Base-by-base conservation (phyloP, 176 grass and related monocot genomes). In the Eremochloa ophiuroides region DNA sequence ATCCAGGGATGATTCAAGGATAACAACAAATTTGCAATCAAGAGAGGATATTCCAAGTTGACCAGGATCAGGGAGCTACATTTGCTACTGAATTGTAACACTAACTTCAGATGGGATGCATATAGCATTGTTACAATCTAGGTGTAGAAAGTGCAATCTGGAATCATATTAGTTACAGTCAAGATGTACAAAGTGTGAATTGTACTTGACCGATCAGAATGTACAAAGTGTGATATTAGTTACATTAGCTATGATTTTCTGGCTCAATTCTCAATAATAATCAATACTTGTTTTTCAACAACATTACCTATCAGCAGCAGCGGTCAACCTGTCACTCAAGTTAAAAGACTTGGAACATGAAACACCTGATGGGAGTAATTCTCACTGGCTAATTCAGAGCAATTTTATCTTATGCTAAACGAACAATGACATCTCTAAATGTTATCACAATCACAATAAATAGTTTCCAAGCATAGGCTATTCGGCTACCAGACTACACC, bases 381-480 rank as follows among this genome's bases (percentile, higher is more conserved):
- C 10, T 63, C 10, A 60, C 14, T 25, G 74, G 25, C 48, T 74
- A 80, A 74, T 79, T 40, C 3, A 31, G 9, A 51, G n/a, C 0
- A 62, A 65, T 41, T 55, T 65, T 31, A 79, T 79, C 48, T 69
- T 27, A 43, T 9, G 14, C 18, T 23, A 79, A 85, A 72, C 17
- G 11, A 71, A 51, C 25, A 82, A 63, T 71, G 53, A 1, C 8
- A 63, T 87, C 18, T 73, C 74, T 66, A 83, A 79, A 83, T 67
- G 50, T 67, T 48, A 58, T 50, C 39, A 44, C 14, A 70, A 44
- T 74, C 48, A 80, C 62, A 68, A 74, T 80, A 61, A 68, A 79
- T 60, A 74, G 75, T 79, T 88, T 74, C 7, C 16, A 75, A 69
- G 33, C 50, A 85, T 71, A 76, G 23, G 56, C 26, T 30, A 85